phyloP scores from a whole-genome alignment of 1,139 yeast species.

The Kluyveromyces marxianus region DNA sequence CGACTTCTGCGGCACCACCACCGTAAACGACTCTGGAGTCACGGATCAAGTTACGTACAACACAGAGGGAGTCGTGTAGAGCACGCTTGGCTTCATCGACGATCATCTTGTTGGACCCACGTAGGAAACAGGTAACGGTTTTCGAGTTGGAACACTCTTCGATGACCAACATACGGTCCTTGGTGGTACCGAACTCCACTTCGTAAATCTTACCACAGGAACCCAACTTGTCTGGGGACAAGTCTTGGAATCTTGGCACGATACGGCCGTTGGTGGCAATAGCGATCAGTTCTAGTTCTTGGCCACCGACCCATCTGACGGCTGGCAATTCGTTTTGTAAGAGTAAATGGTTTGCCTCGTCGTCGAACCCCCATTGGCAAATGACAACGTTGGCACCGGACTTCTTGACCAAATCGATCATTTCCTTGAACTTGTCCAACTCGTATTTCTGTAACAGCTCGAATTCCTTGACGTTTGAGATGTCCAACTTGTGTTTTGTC shows the following conservation, averaged over 20 bases:
- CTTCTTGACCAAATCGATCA: conserved; percentile 79
- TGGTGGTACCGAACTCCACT: conserved; percentile 90
- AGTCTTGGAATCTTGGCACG: conserved; percentile 94
- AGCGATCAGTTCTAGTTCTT: conserved; percentile 90
- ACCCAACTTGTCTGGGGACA: conserved; percentile 76
- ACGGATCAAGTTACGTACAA: conserved; percentile 87
- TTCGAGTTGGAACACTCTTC: conserved; percentile 84
- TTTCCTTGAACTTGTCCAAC: conserved; percentile 80
- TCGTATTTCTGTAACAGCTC: conserved; percentile 85
- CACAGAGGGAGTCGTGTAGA: conserved; percentile 92
- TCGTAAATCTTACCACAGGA: conserved; percentile 80
- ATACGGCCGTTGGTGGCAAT: conserved; percentile 96
- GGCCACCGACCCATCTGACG: conserved; percentile 98
- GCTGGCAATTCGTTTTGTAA: conserved; percentile 87
- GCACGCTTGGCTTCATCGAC: conserved; percentile 96
- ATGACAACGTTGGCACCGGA: conserved; percentile 95
- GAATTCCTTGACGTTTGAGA: conserved; percentile 87
- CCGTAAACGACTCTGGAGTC: conserved; percentile 95
- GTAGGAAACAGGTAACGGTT: conserved; percentile 87
- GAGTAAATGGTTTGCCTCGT: conserved; percentile 92
- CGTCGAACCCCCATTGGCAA: conserved; percentile 99
- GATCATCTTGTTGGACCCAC: conserved; percentile 97
- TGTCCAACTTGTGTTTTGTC: conserved; percentile 94
- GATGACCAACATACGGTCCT: conserved; percentile 90
- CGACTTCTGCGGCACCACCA: conserved; percentile 96